Conservation (phyloP, 2,329 filamentous ascomycete genomes). For the Coniochaeta hoffmannii region DNA sequence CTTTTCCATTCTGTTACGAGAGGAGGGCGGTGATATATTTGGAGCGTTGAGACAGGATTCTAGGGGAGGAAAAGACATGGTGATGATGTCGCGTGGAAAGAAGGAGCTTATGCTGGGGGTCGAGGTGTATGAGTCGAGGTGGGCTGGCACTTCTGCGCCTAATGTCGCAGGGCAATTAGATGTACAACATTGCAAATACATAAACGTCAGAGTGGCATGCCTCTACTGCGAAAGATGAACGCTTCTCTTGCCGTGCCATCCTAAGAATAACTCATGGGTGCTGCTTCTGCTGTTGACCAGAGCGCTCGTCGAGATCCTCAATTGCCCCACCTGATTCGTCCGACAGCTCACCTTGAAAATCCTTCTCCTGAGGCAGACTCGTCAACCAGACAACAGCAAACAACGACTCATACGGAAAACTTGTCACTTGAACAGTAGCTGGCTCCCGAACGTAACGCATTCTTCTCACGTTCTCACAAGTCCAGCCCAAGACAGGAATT, state of each 20-base stretch:
- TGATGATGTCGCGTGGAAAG: neutral
- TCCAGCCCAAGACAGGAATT: conserved; percentile 6
- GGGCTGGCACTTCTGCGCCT: neutral
- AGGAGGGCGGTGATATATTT: neutral
- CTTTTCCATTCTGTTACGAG: neutral
- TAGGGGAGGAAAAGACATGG: neutral
- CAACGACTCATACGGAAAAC: neutral
- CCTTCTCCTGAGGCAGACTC: neutral
- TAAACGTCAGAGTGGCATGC: neutral
- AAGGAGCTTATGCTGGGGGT: neutral
- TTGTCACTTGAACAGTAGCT: neutral
- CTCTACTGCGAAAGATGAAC: neutral
- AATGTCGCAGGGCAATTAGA: neutral
- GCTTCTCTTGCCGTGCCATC: neutral
- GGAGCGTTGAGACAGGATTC: neutral
- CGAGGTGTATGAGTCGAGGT: neutral
- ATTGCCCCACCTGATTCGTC: neutral
- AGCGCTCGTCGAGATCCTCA: neutral
- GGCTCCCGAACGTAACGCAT: neutral
- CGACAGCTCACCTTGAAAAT: neutral
- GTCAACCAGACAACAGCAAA: neutral
- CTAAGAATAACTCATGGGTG: neutral
- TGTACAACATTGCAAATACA: neutral
- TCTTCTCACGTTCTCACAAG: neutral
- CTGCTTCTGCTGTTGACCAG: neutral